Base-by-base conservation (phyloP, 129 eudicot genomes). In the Lactuca saligna region DNA sequence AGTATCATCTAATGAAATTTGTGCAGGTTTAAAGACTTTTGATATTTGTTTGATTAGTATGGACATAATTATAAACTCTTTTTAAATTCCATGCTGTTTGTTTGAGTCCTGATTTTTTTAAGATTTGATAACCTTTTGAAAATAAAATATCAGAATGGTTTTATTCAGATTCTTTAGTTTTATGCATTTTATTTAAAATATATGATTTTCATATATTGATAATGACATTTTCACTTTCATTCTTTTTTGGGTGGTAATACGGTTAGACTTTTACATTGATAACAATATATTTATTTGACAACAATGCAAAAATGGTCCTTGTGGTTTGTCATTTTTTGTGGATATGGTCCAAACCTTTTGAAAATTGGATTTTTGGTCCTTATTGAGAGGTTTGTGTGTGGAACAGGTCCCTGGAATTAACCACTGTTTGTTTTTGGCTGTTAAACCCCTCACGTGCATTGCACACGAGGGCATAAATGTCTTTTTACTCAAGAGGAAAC, bases 241-340 rank as follows among this genome's bases (percentile, higher is more conserved):
- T 33, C 56, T 16, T 69, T 69, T 25, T 63, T 63, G 61, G 54
- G 34, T 78, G 69, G 65, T 79, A 50, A 51, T 67, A 57, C 84
- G 88, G 96, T 82, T 91, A 93, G 96, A 91, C 97, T 17, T 91
- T 88, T 74, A 82, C 94, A 49, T 69, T 91, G 75, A 78, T 88
- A 17, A 91, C 97, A 16, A 70, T 91, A 62, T 91, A 91, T 82
- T 91, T 91, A 25, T 25, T n/a, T n/a, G n/a, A n/a, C n/a, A n/a
- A n/a, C n/a, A n/a, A n/a, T n/a, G n/a, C n/a, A n/a, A n/a, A n/a
- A n/a, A n/a, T n/a, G n/a, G n/a, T n/a, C n/a, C n/a, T n/a, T n/a
- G n/a, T n/a, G n/a, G n/a, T n/a, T n/a, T n/a, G n/a, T n/a, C n/a
- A n/a, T n/a, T n/a, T n/a, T n/a, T n/a, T n/a, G n/a, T n/a, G n/a